These are phyloP conservation scores for Stenogyne calaminthoides DNA, from an alignment of 305 asterid genomes.

Conservation along the genomic window DNA sequence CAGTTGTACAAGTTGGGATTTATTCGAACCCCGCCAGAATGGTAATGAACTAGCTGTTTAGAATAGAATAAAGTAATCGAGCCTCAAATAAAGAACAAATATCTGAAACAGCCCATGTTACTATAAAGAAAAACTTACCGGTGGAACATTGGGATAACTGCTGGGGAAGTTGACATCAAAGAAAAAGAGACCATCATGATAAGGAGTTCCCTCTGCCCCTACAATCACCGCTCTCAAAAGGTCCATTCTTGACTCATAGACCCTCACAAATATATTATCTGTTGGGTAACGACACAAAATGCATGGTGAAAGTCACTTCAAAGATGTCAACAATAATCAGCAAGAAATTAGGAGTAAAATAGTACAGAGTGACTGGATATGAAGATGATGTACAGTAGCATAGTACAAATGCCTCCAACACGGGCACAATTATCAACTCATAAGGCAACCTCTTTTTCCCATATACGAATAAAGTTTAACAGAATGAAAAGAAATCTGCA, in stretches of 20 bases:
- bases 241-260: constrained; percentile 90
- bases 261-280: constrained; percentile 88
- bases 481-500: not conserved
- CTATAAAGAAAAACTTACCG: constrained; percentile 54
- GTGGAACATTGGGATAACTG: constrained; percentile 84
- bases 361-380: not conserved
- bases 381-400: not conserved
- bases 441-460: not conserved
- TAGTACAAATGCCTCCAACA: not conserved
- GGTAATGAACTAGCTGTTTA: constrained; percentile 74
- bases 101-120: not conserved
- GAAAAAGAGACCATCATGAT: constrained; percentile 92
- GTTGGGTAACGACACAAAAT: constrained; percentile 31
- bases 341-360: constrained; percentile 2
- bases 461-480: constrained; percentile 2
- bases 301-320: not conserved
- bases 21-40: constrained; percentile 86
- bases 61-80: constrained; percentile 21
- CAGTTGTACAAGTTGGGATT: constrained; percentile 77
- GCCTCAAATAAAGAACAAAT: not conserved
- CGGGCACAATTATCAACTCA: not conserved
- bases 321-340: not conserved
- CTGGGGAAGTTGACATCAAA: constrained; percentile 77
- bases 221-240: constrained; percentile 84
- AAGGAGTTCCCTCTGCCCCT: constrained; percentile 97